Base-by-base conservation (phyloP, 2,329 filamentous ascomycete species). In the Blastomyces percursus region DNA sequence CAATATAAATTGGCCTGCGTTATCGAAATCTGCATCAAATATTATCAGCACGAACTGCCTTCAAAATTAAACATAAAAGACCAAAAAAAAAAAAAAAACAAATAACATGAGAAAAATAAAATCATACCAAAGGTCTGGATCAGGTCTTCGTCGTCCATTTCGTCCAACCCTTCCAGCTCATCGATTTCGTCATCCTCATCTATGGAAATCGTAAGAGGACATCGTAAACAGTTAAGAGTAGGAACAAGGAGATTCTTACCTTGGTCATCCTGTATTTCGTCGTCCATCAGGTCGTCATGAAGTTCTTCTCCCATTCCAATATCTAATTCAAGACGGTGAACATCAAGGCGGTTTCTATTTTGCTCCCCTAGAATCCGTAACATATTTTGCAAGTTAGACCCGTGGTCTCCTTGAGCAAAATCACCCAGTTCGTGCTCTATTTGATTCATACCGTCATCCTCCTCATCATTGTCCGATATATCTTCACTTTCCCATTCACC, bases 241-340 rank as follows among this genome's bases (percentile, higher is more conserved):
- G 11, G 14, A 42, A n/a, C 5, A 19, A 57, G 27, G n/a, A 42
- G 14, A 27, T 54, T 71, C 75, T 65, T 71, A 79, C 80, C 83
- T 67, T 84, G 83, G 63, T 82, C 82, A 65, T 84, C 82, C 60
- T 78, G 77, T 75, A 84, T 77, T 11, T 85, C 82, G 66, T 84
- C 82, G 61, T 72, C 71, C 59, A 75, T 69, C 35, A 77, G 70
- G 61, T 77, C 74, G 67, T 76, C 76, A 60, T 75, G 74, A 60
- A 75, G 74, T 69, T 81, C 82, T 48, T 79, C 80, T 44, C 79
- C 78, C 35, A 81, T 75, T 56, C 76, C 75, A 46, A 71, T 74
- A 62, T 78, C 80, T 58, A 71, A 74, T 38, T 77, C 75, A 44
- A 78, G 69, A 62, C 76, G 73, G 52, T 78, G 77, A 50, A 77